Base-by-base conservation (phyloP, 768 basidiomycete genomes). In the Russula earlei region DNA sequence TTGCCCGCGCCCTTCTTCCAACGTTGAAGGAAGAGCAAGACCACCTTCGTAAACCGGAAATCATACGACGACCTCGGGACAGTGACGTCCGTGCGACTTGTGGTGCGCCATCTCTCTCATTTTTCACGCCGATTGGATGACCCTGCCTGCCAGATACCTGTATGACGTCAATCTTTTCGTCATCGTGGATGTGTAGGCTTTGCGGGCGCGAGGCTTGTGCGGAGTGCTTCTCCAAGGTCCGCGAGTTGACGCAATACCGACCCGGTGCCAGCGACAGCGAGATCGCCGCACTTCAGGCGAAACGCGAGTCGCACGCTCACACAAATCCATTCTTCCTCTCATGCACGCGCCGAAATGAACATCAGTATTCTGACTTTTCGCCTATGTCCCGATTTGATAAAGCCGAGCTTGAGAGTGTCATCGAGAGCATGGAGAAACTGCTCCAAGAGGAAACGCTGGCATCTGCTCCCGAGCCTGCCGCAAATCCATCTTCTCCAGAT, bases 151-250 rank as follows among this genome's bases (percentile, higher is more conserved):
- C 67, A 95, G 92, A 96, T 69, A 91, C 87, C 2, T 96, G 93
- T 69, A 87, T 91, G 77, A 93, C 91, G 5, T 94, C 92, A 12
- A 82, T 95, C 55, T 95, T 95, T 69, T 85, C 87, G 6, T 83
- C 82, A 55, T 86, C 83, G 29, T 95, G 88, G 83, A 87, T 94
- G 80, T 95, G 92, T 67, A 78, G 86, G n/a, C 67, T 81, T 37
- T 97, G 94, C 67, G 94, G 91, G 5, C 82, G 90, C 10, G 94
- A 96, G 69, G 82, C 87, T 9, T 97, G 94, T 66, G 75, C 83
- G 1, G 87, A 90, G 57, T 96, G 94, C 66, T 88, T 81, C 64
- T 74, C 77, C 25, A 83, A 81, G 61, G 81, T 94, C 50, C 70
- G 72, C 53, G 80, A 83, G 14, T 71, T 87, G 34, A 88, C 84